Evolutionary conservation across 2,329 filamentous ascomycete genomes (phyloP).

Genomic region (Colletotrichum echinochloae): DNA sequence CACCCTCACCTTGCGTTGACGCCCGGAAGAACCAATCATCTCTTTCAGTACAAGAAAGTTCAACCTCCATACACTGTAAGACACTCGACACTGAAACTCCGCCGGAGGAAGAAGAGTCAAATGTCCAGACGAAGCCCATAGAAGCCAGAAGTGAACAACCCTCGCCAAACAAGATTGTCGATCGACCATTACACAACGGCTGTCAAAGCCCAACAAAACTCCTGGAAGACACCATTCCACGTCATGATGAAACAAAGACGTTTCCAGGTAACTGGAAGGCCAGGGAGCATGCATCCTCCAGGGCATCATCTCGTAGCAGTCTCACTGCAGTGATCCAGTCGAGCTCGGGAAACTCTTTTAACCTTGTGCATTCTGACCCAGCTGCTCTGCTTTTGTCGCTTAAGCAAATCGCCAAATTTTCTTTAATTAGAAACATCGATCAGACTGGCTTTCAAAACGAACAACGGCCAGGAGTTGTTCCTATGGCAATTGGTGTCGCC

Average conservation of each 20-base stretch:
- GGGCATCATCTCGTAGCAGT: constrained; percentile 11
- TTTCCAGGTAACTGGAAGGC: neutral
- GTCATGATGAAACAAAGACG: neutral
- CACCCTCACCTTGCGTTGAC: neutral
- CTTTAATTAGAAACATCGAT: constrained; percentile 40
- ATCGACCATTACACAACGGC: neutral
- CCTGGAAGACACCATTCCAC: neutral
- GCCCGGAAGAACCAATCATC: neutral
- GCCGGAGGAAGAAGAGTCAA: neutral
- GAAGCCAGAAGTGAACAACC: neutral
- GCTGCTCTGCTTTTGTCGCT: constrained; percentile 48
- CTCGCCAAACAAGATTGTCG: neutral
- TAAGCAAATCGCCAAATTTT: constrained; percentile 45
- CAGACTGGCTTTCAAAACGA: neutral
- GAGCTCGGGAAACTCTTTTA: constrained; percentile 39
- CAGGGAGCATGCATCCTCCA: neutral
- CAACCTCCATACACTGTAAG: neutral
- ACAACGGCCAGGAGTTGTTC: neutral
- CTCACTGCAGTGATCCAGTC: constrained; percentile 27
- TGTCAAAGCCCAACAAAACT: neutral
- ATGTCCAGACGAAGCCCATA: too few species aligned
- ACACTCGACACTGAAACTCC: neutral
- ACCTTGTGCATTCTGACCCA: constrained; percentile 46
- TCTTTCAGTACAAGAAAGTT: neutral
- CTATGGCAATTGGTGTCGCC: neutral